Base-by-base conservation (phyloP, 768 basidiomycete species). In the Mycena latifolia region DNA sequence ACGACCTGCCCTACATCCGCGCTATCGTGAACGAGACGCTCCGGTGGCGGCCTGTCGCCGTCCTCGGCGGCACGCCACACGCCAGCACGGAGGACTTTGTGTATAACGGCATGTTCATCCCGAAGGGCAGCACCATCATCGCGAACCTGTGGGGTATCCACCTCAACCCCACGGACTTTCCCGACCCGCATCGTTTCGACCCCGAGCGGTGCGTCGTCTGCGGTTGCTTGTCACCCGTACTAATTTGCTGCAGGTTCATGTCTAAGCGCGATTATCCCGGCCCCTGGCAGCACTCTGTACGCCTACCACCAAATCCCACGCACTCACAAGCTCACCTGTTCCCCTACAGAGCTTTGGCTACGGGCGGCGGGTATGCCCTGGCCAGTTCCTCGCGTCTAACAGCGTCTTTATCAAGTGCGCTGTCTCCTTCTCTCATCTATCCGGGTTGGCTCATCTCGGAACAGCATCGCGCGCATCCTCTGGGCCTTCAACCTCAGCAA, bases 11-110 rank as follows among this genome's bases (percentile, higher is more conserved):
- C 2, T 84, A 79, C 59, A 69, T 81, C 51, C 72, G 73, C 27
- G 81, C 80, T 0, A 37, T 84, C 18, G 72, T 83, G 3, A 80
- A 79, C 59, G 82, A 84, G 64, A 77, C 80, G 6, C 69, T 82
- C n/a, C 71, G 78, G 33, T 80, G 79, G 79, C 72, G 78, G 10
- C 78, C 78, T 6, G 74, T 78, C 9, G 75, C 77, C 0, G 72
- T 77, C 47, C 74, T 79, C 11, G 78, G 77, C 15, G 79, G 77
- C 14, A 75, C 74, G n/a, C 78, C 80, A 15, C 81, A 81, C 66
- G 74, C 80, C 15, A 77, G 77, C 17, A 80, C 75, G 6, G 74
- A 72, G 15, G 79, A 80, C 53, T 79, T 81, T 56, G 77, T 74
- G 22, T 82, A 82, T 63, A 71, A 79, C 27, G 79, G 78, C 66